phyloP scores from a whole-genome alignment of 2,329 filamentous ascomycete genomes.

The Atkinsonella hypoxylon region DNA sequence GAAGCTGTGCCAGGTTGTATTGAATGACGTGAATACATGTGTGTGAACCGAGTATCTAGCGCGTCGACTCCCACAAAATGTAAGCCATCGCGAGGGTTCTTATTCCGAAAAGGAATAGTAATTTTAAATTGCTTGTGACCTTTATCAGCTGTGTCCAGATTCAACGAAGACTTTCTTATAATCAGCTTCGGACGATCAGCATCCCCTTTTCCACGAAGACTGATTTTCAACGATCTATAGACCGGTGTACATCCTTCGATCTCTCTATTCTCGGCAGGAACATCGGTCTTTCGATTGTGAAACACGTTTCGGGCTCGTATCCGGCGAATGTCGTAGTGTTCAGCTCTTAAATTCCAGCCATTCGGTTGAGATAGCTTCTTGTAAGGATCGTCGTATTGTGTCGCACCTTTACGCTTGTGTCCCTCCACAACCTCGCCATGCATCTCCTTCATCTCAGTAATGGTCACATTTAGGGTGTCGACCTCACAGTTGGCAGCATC shows the following conservation, averaged over 20 bases:
- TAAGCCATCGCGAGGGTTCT: constrained; percentile 69
- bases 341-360: constrained; percentile 49
- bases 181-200: constrained; percentile 29
- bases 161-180: constrained; percentile 30
- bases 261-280: constrained; percentile 43
- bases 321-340: constrained; percentile 65
- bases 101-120: constrained; percentile 64
- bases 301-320: constrained; percentile 50
- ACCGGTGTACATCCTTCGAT: constrained; percentile 42
- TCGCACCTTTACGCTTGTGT: constrained; percentile 27
- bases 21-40: constrained; percentile 80
- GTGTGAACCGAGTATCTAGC: constrained; percentile 72
- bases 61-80: constrained; percentile 83
- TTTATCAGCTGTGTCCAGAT: constrained; percentile 19
- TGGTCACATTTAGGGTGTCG: constrained; percentile 38
- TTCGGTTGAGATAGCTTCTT: constrained; percentile 48
- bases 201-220: constrained; percentile 27
- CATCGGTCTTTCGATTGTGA: constrained; percentile 38
- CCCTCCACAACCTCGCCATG: constrained; percentile 24
- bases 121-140: constrained; percentile 37
- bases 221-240: constrained; percentile 39
- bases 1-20: constrained; percentile 67
- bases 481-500: constrained; percentile 53
- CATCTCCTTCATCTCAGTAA: constrained; percentile 28
- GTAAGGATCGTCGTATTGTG: constrained; percentile 53